A percentile compares a stretch with the other conserved stretches of the same genome.
Evolutionary conservation across 371 early-diverging fungal genomes (phyloP).

Genomic region (Haplosporangium sp.): DNA sequence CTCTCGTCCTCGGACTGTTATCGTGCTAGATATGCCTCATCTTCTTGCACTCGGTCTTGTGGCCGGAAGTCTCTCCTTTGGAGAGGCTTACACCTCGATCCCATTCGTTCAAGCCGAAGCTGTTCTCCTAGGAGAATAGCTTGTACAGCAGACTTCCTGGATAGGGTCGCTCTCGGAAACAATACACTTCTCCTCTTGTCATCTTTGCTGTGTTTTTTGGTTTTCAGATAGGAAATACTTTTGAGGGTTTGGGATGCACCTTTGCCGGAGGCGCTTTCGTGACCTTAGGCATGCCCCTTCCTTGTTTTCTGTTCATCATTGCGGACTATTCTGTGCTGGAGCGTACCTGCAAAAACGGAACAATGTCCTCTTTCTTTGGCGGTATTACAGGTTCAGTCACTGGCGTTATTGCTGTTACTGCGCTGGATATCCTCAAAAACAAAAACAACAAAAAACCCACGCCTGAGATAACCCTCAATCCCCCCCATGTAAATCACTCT

Average conservation of each 20-base stretch:
- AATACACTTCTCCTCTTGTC: constrained; percentile 59
- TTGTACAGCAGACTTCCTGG: constrained; percentile 55
- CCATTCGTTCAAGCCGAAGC: constrained; percentile 62
- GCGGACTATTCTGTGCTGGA: constrained; percentile 58
- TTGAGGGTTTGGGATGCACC: constrained; percentile 50
- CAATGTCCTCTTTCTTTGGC: constrained; percentile 55
- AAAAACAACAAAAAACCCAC: constrained; percentile 23
- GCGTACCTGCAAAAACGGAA: constrained; percentile 37
- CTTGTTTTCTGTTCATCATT: constrained; percentile 60
- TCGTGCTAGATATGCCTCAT: constrained; percentile 45
- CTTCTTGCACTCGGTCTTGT: constrained; percentile 58
- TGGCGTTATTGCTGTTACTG: constrained; percentile 59
- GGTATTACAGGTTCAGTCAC: constrained; percentile 58
- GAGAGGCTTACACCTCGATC: constrained; percentile 63
- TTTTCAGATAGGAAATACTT: constrained; percentile 51
- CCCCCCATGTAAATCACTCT: constrained; percentile 1
- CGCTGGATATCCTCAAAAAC: constrained; percentile 53
- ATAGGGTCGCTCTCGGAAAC: constrained; percentile 60
- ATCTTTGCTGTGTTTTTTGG: constrained; percentile 63
- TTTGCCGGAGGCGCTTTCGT: constrained; percentile 53
- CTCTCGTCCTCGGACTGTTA: constrained; percentile 55
- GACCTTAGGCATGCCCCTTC: constrained; percentile 59
- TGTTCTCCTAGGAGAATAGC: constrained; percentile 59
- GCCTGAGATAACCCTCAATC: constrained; percentile 3
- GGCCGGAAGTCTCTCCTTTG: constrained; percentile 58